Conservation (phyloP, 257 asterid genomes). For the Cynanchum wilfordii region DNA sequence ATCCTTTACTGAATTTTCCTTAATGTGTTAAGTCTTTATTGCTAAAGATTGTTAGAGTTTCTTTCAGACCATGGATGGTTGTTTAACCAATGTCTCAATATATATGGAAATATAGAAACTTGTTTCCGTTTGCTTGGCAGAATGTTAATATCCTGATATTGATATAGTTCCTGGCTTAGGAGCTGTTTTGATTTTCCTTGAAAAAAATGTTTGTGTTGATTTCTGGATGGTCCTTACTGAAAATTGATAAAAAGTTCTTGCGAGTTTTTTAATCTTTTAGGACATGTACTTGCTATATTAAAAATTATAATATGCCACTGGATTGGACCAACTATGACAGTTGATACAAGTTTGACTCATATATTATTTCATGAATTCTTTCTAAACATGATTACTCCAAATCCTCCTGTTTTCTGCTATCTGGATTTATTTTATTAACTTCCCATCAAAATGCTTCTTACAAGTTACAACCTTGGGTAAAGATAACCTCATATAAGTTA, state of each 20-base stretch:
- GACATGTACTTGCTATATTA: not conserved
- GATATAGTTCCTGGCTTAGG: not conserved
- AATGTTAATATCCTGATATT: not conserved
- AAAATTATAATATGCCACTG: not conserved
- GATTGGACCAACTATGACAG: not conserved
- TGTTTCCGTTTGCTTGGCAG: not conserved
- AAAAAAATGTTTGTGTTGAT: not conserved
- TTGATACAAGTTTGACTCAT: not conserved
- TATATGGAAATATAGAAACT: not conserved
- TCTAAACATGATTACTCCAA: not conserved
- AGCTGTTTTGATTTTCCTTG: not conserved
- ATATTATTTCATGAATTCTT: not conserved
- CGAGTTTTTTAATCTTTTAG: not conserved
- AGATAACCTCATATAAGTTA: not conserved
- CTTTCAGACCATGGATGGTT: not conserved
- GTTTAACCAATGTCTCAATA: not conserved
- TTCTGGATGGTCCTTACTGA: not conserved
- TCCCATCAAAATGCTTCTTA: not conserved
- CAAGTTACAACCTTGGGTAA: not conserved
- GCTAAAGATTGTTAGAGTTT: not conserved
- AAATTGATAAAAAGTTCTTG: not conserved
- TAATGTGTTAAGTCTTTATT: constrained; percentile 10
- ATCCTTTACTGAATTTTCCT: not conserved
- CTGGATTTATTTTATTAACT: not conserved
- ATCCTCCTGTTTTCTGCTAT: not conserved